phyloP scores from a whole-genome alignment of 345 rosid genomes.

The Chamaenerion angustifolium region DNA sequence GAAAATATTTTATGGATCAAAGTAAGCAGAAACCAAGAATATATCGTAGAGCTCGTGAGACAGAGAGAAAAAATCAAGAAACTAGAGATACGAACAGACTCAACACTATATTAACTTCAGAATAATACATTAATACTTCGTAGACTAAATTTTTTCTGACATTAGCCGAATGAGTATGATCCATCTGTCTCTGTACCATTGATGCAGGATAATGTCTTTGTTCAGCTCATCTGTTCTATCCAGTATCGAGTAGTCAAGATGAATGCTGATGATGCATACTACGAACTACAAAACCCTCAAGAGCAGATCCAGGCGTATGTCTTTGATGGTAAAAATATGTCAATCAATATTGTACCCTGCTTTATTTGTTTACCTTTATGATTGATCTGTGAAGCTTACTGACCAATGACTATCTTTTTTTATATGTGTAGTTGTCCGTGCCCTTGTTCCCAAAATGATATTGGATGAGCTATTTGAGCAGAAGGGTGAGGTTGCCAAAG shows the following conservation, averaged over 20 bases:
- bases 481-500: conserved; percentile 90
- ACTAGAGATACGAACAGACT: no score
- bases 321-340: conserved; percentile 51
- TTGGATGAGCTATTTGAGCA: conserved; percentile 91
- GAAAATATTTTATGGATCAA: no score
- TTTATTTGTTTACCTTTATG: neutral
- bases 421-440: conserved; percentile 61
- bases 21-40: no score
- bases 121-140: no score
- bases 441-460: conserved; percentile 76
- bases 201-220: conserved; percentile 56
- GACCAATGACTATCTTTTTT: conserved; percentile 1
- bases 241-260: conserved; percentile 61
- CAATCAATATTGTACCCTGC: neutral
- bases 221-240: conserved; percentile 87
- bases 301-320: conserved; percentile 97
- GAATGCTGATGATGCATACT: conserved; percentile 94
- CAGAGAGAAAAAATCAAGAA: no score
- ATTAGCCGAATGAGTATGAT: no score
- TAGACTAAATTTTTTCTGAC: no score
- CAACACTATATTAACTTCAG: no score
- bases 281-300: conserved; percentile 78
- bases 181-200: neutral
- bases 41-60: no score
- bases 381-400: neutral